A percentile compares a stretch with the other conserved stretches of the same genome.
phyloP scores from a whole-genome alignment of 1,284 basidiomycete genomes.

The Wallemia hederae region DNA sequence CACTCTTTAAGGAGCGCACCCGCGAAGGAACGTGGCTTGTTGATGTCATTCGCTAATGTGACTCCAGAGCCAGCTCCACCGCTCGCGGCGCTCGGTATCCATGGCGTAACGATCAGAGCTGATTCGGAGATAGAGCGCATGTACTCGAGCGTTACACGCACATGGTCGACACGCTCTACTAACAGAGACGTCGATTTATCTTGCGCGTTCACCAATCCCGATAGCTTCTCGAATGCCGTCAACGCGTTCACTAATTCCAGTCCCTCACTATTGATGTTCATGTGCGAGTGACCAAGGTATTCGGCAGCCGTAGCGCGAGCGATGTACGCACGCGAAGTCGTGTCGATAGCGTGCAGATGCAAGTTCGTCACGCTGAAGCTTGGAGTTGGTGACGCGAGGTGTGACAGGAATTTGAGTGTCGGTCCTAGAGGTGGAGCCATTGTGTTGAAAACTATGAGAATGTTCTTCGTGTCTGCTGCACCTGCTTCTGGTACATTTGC shows the following conservation, averaged over 20 bases:
- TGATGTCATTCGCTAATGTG: background rate
- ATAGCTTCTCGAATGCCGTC: background rate
- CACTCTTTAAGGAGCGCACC: background rate
- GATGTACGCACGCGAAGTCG: background rate
- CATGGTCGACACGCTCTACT: background rate
- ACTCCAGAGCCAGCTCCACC: background rate
- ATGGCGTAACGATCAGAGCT: background rate
- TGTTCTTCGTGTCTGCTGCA: background rate
- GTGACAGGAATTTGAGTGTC: background rate
- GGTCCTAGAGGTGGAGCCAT: background rate
- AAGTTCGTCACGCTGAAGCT: background rate
- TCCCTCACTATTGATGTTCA: background rate
- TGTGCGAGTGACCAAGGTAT: background rate
- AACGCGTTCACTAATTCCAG: background rate
- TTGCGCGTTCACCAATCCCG: background rate
- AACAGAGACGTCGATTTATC: background rate
- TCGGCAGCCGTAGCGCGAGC: background rate
- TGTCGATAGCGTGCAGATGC: background rate
- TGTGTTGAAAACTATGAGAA: background rate
- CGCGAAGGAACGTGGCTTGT: background rate
- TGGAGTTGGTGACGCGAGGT: background rate
- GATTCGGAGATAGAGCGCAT: background rate
- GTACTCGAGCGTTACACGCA: background rate
- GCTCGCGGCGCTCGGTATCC: background rate
- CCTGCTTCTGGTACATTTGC: background rate